These are phyloP conservation scores for Boletellus sp. DNA, from an alignment of 768 basidiomycete genomes.

Conservation along the genomic window DNA sequence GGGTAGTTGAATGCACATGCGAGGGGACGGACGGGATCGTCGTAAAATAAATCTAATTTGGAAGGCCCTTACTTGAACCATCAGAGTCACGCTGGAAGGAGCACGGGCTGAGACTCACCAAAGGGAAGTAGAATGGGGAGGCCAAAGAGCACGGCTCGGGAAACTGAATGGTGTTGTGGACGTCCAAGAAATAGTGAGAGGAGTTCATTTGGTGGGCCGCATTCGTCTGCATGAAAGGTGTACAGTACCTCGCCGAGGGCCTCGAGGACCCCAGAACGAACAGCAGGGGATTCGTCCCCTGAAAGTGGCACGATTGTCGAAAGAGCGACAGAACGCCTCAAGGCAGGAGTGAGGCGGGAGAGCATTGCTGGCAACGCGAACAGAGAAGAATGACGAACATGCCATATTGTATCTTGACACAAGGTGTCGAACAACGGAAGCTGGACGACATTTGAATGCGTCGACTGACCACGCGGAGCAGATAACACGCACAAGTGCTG, in stretches of 20 bases:
- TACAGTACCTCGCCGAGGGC: constrained; percentile 86
- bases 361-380: constrained; percentile 83
- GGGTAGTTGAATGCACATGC: constrained; percentile 91
- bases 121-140: constrained; percentile 6
- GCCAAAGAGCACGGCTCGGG: constrained; percentile 22
- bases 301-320: constrained; percentile 61
- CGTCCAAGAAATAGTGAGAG: constrained; percentile 72
- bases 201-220: constrained; percentile 71
- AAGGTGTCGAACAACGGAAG: constrained; percentile 76
- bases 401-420: constrained; percentile 65
- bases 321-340: constrained; percentile 63
- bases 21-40: constrained; percentile 68
- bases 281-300: constrained; percentile 57
- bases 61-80: constrained; percentile 14
- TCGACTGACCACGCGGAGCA: constrained; percentile 2
- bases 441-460: constrained; percentile 38
- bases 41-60: constrained; percentile 45
- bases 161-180: constrained; percentile 39
- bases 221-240: constrained; percentile 62
- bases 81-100: constrained; percentile 4
- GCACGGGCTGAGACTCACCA: constrained; percentile 15
- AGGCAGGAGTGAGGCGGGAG: constrained; percentile 53
- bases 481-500: constrained; percentile 50
- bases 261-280: constrained; percentile 79
- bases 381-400: constrained; percentile 84